Conservation (phyloP, 371 early-diverging fungal genomes). For the Zopfochytrium polystomum region DNA sequence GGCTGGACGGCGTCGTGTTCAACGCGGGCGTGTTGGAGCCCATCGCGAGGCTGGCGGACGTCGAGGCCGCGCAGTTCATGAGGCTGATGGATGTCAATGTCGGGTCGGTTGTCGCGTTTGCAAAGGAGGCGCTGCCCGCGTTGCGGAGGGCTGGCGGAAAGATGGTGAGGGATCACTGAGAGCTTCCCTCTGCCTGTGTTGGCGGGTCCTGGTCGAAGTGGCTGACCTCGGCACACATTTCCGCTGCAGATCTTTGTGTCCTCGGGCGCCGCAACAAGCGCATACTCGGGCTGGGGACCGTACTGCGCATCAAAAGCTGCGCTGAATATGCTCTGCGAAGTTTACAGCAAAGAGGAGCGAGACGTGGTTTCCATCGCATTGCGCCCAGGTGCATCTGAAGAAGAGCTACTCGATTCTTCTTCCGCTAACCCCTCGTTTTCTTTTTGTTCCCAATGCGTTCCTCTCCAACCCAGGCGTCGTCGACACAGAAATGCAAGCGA, state of each 20-base stretch:
- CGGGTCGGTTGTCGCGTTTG: slow-evolving; percentile 64
- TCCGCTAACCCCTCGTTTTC: neutral
- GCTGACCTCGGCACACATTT: too few species aligned
- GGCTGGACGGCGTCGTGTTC: slow-evolving; percentile 70
- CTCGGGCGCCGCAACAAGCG: slow-evolving; percentile 62
- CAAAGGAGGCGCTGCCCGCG: slow-evolving; percentile 63
- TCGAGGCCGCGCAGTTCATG: slow-evolving; percentile 60
- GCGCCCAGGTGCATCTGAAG: slow-evolving; percentile 59
- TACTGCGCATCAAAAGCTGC: slow-evolving; percentile 84
- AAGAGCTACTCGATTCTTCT: slow-evolving; percentile 34
- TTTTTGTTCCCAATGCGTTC: neutral
- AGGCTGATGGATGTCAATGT: slow-evolving; percentile 74
- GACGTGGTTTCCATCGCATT: slow-evolving; percentile 67
- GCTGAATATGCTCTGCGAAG: slow-evolving; percentile 70
- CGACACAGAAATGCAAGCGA: slow-evolving; percentile 83
- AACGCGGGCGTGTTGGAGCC: slow-evolving; percentile 86
- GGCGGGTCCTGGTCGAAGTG: too few species aligned
- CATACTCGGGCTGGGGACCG: slow-evolving; percentile 73
- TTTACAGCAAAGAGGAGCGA: slow-evolving; percentile 71
- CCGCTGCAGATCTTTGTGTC: slow-evolving; percentile 46
- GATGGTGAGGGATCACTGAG: slow-evolving; percentile 55
- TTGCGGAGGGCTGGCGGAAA: slow-evolving; percentile 49
- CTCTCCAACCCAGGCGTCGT: slow-evolving; percentile 55
- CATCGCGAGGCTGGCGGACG: slow-evolving; percentile 56
- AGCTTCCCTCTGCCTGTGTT: too few species aligned